Base-by-base conservation (phyloP, 163 green algal species). In the Volvox carteri region DNA sequence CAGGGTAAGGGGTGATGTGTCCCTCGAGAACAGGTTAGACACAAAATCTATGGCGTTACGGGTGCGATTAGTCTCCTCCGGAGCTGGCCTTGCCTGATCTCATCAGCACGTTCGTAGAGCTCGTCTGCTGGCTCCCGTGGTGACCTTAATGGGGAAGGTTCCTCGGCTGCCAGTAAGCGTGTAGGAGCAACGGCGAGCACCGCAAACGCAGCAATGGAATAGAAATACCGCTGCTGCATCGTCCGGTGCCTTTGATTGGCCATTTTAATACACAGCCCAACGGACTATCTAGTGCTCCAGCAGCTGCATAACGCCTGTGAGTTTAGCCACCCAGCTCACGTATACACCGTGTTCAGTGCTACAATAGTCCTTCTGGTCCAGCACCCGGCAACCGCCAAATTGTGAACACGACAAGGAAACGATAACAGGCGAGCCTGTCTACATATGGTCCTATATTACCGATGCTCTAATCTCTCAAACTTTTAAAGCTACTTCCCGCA, bases 21-120 rank as follows among this genome's bases (percentile, higher is more conserved):
- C 25, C 33, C 46, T 21, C 21, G 35, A 74, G 62, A 74, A 46
- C 12, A 9, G 1, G 12, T 28, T 28, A 70, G 56, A n/a, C 54
- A 65, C 28, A 23, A 12, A 65, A 65, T 23, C 5, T 28, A 12
- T 23, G 54, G 5, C 28, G 28, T 12, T 65, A 30, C n/a, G n/a
- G n/a, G n/a, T n/a, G n/a, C n/a, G n/a, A n/a, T n/a, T n/a, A n/a
- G n/a, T n/a, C n/a, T n/a, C n/a, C n/a, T n/a, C 48, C 12, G 12
- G 48, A 58, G 12, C 12, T 58, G 48, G 48, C 48, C 37, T 72
- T 72, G 93, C 93, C 93, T 94, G 41, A 95, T 86, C 4, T 74
- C 78, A 18, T 94, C 74, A 1, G 93, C 93, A 12, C 81, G 86
- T 12, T 90, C 46, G 52, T 93, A 96, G 14, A 91, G 85, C 30